These are phyloP conservation scores for Diplogelasinospora grovesii DNA, from an alignment of 495 filamentous ascomycete genomes.

Conservation along the genomic window DNA sequence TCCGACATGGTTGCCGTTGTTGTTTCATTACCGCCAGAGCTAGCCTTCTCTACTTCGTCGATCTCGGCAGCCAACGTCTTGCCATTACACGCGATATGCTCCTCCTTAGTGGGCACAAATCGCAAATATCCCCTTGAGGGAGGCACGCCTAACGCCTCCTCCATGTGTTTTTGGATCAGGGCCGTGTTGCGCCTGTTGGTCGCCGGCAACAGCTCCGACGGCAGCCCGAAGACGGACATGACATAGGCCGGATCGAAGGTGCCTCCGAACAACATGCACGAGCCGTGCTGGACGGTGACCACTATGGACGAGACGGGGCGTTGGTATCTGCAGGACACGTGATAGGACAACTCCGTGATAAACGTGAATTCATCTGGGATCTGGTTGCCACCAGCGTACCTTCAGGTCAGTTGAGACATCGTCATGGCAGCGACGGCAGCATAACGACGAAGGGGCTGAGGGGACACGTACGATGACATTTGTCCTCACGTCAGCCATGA, in stretches of 20 bases:
- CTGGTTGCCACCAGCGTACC: slow-evolving; percentile 32
- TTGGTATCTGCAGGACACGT: slow-evolving; percentile 66
- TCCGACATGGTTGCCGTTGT: not conserved
- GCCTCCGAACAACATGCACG: slow-evolving; percentile 67
- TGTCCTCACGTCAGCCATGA: slow-evolving; percentile 77
- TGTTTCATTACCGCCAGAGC: not conserved
- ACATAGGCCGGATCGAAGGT: slow-evolving; percentile 74
- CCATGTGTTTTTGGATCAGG: slow-evolving; percentile 64
- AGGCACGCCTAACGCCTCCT: slow-evolving; percentile 57
- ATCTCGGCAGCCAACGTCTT: slow-evolving; percentile 64
- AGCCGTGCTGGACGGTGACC: slow-evolving; percentile 65
- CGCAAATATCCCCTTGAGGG: slow-evolving; percentile 60
- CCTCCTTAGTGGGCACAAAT: slow-evolving; percentile 62
- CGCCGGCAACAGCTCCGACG: slow-evolving; percentile 59
- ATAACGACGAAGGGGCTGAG: not conserved
- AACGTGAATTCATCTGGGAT: slow-evolving; percentile 63
- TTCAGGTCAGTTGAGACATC: not conserved
- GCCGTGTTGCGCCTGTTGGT: slow-evolving; percentile 78
- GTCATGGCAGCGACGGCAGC: not conserved
- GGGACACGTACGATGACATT: slow-evolving; percentile 63
- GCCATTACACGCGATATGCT: slow-evolving; percentile 63
- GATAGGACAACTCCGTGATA: slow-evolving; percentile 59
- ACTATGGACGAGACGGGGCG: slow-evolving; percentile 64
- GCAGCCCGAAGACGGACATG: slow-evolving; percentile 68
- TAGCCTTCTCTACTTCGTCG: slow-evolving; percentile 43